Evolutionary conservation across 495 filamentous ascomycete species (phyloP), one percentile per base, ranked within the genome.

Genomic region (Aspergillus coremiiformis): DNA sequence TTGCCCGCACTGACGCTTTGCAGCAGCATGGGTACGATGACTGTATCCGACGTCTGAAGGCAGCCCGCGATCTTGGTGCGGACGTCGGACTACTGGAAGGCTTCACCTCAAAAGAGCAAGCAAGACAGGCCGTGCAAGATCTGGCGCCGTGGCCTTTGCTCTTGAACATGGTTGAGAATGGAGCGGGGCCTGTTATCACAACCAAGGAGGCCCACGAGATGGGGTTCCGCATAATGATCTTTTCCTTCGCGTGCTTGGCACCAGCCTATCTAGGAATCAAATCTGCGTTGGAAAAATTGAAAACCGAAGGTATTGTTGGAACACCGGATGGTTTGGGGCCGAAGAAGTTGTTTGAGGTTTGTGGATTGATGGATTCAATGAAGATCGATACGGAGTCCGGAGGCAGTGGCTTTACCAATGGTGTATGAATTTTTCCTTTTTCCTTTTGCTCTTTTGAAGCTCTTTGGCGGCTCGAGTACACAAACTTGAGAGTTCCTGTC

Each of bases 81-180:
- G 84, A 88, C 53, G 80, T 82, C 0, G 81, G 72, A 14, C 77
- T 88, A 33, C 71, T 89, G 1, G 84, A 87, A 57, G 84, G 81
- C 0, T 69, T 85, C 47, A 78, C 76, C 14, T 75, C 63, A 3
- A 74, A 76, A 47, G 79, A 83, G 21, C 66, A 83, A 60, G 75
- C 75, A 2, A 62, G 65, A 5, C 66, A 74, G 46, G 77, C 74
- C 0, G 73, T 80, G 4, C 63, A 76, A 46, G 79, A 80, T 30
- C 62, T 86, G 4, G 75, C 72, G 2, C 76, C 76, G 0, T 79
- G 74, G 71, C 83, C 83, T 1, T 64, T 85, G 21, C 61, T 84
- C 8, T 67, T 85, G 20, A 87, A 87, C 54, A 82, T 79, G 59
- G 83, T 87, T 4, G 77, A 79, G 53, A 76, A 80, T 47, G 83